These are phyloP conservation scores for Auriscalpium microsporum DNA, from an alignment of 768 basidiomycete species.

Conservation along the genomic window DNA sequence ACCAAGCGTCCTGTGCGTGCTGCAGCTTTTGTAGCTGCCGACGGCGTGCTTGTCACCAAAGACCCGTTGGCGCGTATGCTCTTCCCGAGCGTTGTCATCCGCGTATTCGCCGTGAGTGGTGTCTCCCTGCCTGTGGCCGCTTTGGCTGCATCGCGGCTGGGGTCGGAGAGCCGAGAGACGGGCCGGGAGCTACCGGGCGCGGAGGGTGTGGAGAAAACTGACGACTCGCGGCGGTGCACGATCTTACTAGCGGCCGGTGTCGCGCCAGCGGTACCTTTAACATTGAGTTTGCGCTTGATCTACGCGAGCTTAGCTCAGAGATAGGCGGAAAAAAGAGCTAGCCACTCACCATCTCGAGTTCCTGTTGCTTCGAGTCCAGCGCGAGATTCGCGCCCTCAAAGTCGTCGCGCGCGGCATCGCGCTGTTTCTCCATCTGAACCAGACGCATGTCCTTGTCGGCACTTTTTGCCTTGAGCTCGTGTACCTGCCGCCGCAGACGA, in stretches of 20 bases:
- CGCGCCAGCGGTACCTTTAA: conserved; percentile 10
- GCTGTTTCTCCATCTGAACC: conserved; percentile 59
- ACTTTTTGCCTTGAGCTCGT: conserved; percentile 69
- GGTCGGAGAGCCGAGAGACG: conserved; percentile 13
- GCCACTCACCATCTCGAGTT: conserved; percentile 71
- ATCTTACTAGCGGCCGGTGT: conserved; percentile 9
- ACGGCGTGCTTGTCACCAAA: conserved; percentile 2
- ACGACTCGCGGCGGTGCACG: conserved; percentile 14
- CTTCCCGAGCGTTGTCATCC: conserved; percentile 12
- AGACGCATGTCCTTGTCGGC: conserved; percentile 80
- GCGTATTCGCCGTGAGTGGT: neutral
- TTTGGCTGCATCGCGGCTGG: conserved; percentile 8
- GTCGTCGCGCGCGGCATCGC: conserved; percentile 66
- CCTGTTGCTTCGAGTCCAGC: conserved; percentile 89
- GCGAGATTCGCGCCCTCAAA: conserved; percentile 82
- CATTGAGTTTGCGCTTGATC: conserved; percentile 13
- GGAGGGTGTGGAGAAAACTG: conserved; percentile 2
- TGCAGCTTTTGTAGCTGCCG: neutral
- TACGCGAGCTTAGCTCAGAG: neutral
- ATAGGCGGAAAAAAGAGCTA: neutral
- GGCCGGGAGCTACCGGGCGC: conserved; percentile 4
- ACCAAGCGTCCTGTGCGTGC: conserved; percentile 2
- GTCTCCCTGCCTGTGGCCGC: conserved; percentile 4
- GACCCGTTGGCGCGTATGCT: conserved; percentile 13
- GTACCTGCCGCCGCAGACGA: conserved; percentile 51